These are phyloP conservation scores for Canavalia gladiata DNA, from an alignment of 306 rosid genomes.

Conservation along the genomic window DNA sequence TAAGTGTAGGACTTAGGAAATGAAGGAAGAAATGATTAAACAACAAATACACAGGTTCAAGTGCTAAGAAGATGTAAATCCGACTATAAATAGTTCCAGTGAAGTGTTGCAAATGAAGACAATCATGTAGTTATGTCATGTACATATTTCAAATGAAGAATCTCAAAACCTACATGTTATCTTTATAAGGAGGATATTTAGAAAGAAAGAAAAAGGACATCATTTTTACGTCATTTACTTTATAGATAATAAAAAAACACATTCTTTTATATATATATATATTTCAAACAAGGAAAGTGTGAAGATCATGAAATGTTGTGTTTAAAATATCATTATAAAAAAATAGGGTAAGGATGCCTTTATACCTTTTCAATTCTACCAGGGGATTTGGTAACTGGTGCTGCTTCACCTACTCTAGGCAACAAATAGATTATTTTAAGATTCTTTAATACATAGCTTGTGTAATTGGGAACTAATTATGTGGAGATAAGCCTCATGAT, in stretches of 20 bases:
- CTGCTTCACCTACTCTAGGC: conserved; percentile 43
- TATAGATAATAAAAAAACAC: not conserved
- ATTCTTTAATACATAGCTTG: conserved; percentile 38
- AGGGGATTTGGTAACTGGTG: conserved; percentile 1
- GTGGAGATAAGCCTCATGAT: conserved; percentile 51
- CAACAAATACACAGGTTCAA: conserved; percentile 15
- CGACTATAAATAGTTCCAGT: conserved; percentile 53
- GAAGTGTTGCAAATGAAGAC: conserved; percentile 4
- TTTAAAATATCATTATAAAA: not conserved
- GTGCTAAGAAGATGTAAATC: conserved; percentile 40
- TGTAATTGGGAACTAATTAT: conserved; percentile 10
- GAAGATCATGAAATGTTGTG: not conserved
- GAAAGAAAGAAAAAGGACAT: not conserved
- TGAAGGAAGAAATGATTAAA: conserved; percentile 38
- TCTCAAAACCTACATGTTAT: not conserved
- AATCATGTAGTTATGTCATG: not conserved
- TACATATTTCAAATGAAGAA: conserved; percentile 17
- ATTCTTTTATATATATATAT: not conserved
- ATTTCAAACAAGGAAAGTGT: not conserved
- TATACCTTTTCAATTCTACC: conserved; percentile 33
- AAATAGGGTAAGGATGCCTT: not conserved
- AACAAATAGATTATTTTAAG: conserved; percentile 33
- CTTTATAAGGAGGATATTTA: not conserved
- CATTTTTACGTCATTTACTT: not conserved
- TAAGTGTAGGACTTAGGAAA: conserved; percentile 24